Evolutionary conservation across 495 filamentous ascomycete species (phyloP).

Genomic region (Mytilinidion resinicola): DNA sequence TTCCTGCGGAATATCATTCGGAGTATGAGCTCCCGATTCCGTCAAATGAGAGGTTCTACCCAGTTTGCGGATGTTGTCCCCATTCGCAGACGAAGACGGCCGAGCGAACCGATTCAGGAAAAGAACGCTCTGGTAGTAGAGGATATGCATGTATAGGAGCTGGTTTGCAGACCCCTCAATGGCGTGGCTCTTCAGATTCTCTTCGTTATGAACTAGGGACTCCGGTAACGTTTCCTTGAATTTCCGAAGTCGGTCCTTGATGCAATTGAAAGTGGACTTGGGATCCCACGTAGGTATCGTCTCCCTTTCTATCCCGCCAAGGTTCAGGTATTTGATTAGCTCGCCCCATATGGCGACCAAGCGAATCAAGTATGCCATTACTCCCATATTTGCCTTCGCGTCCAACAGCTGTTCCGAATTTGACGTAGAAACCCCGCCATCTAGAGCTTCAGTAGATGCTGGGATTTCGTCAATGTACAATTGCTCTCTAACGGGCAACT

Average conservation of each 20-base stretch:
- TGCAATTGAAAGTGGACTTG: slow-evolving; percentile 63
- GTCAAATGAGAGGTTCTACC: no score
- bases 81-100: slow-evolving; percentile 44
- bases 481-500: slow-evolving; percentile 83
- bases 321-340: slow-evolving; percentile 82
- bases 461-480: slow-evolving; percentile 88
- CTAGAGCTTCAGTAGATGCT: slow-evolving; percentile 77
- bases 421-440: slow-evolving; percentile 64
- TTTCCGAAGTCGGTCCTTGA: slow-evolving; percentile 64
- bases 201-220: slow-evolving; percentile 61
- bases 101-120: slow-evolving; percentile 88
- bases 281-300: slow-evolving; percentile 68
- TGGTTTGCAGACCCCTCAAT: slow-evolving; percentile 82
- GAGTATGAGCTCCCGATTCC: slow-evolving; percentile 53
- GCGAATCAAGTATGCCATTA: slow-evolving; percentile 85
- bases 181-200: slow-evolving; percentile 80
- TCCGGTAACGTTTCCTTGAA: slow-evolving; percentile 66
- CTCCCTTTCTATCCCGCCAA: slow-evolving; percentile 77
- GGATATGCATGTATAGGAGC: slow-evolving; percentile 90
- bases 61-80: no score
- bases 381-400: slow-evolving; percentile 82
- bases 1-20: slow-evolving; percentile 68
- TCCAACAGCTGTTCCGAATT: slow-evolving; percentile 57
- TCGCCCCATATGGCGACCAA: slow-evolving; percentile 83
- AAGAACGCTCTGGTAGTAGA: slow-evolving; percentile 79